phyloP scores from a whole-genome alignment of 2,329 filamentous ascomycete species.

The Xylariaceae sp. region DNA sequence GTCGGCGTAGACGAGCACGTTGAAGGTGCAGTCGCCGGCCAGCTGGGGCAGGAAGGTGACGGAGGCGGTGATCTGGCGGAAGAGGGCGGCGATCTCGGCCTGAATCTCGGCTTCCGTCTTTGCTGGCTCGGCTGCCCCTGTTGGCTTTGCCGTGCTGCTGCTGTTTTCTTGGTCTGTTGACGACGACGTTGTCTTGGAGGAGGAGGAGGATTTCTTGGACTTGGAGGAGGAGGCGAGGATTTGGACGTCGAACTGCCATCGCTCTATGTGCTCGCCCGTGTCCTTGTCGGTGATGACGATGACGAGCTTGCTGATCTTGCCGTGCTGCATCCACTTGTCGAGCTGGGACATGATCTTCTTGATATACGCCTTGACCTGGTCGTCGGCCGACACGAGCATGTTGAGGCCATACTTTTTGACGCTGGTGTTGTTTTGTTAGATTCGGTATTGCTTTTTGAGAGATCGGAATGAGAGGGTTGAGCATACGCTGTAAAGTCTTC shows the following conservation, averaged over 20 bases:
- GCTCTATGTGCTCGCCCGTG: constrained; percentile 89
- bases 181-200: constrained; percentile 41
- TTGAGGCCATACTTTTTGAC: constrained; percentile 99
- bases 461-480: neutral
- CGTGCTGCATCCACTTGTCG: constrained; percentile 94
- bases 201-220: constrained; percentile 44
- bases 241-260: constrained; percentile 93
- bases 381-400: constrained; percentile 94
- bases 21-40: constrained; percentile 94
- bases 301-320: constrained; percentile 95
- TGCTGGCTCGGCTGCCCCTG: constrained; percentile 42
- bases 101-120: constrained; percentile 95
- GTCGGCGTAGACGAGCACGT: constrained; percentile 95
- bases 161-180: constrained; percentile 66
- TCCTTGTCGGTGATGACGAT: constrained; percentile 97
- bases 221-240: constrained; percentile 41
- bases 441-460: neutral
- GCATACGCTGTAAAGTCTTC: constrained; percentile 91
- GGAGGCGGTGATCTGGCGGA: constrained; percentile 95
- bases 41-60: constrained; percentile 96
- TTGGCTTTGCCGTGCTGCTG: constrained; percentile 27
- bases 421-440: constrained; percentile 16
- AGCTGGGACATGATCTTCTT: constrained; percentile 99
- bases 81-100: constrained; percentile 90
- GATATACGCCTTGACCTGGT: constrained; percentile 98